Evolutionary conservation across 257 asterid genomes (phyloP).

Genomic region (Haberlea rhodopensis): DNA sequence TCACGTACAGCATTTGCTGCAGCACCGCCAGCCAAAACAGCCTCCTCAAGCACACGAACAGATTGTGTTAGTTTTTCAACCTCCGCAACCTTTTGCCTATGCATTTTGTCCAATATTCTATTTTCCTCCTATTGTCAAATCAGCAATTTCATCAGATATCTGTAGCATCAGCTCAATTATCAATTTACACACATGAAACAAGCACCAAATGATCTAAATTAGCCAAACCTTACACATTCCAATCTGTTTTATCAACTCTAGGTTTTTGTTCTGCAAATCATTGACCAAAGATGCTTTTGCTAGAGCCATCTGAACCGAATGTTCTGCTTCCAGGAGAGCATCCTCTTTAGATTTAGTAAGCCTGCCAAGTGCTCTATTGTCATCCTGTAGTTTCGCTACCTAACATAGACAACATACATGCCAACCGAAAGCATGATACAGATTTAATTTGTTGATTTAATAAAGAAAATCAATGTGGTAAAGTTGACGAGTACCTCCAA

Average conservation of each 20-base stretch:
- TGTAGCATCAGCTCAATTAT: slow-evolving; percentile 17
- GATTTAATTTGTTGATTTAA: too few species aligned
- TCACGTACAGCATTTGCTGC: slow-evolving; percentile 94
- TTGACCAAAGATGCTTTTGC: slow-evolving; percentile 90
- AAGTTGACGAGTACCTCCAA: slow-evolving; percentile 50
- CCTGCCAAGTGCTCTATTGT: slow-evolving; percentile 84
- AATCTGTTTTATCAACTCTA: slow-evolving; percentile 73
- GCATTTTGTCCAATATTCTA: slow-evolving; percentile 80
- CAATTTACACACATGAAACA: slow-evolving; percentile 1
- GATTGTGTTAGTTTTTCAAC: slow-evolving; percentile 85
- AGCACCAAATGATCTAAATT: slow-evolving; percentile 22
- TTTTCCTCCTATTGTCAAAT: slow-evolving; percentile 69
- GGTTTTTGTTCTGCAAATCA: slow-evolving; percentile 85
- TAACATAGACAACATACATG: slow-evolving; percentile 28
- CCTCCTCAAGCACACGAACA: slow-evolving; percentile 86
- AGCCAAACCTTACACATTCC: slow-evolving; percentile 85
- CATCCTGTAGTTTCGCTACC: slow-evolving; percentile 87
- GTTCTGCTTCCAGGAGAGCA: slow-evolving; percentile 86
- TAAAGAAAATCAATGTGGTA: slow-evolving; percentile 21
- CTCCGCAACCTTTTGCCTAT: slow-evolving; percentile 81
- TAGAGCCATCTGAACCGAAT: slow-evolving; percentile 73
- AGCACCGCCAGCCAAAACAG: slow-evolving; percentile 91
- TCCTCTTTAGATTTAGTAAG: slow-evolving; percentile 96
- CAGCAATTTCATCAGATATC: slow-evolving; percentile 26
- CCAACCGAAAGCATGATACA: not conserved